phyloP scores from a whole-genome alignment of 139 green algal genomes.

The Pleodorina starrii region DNA sequence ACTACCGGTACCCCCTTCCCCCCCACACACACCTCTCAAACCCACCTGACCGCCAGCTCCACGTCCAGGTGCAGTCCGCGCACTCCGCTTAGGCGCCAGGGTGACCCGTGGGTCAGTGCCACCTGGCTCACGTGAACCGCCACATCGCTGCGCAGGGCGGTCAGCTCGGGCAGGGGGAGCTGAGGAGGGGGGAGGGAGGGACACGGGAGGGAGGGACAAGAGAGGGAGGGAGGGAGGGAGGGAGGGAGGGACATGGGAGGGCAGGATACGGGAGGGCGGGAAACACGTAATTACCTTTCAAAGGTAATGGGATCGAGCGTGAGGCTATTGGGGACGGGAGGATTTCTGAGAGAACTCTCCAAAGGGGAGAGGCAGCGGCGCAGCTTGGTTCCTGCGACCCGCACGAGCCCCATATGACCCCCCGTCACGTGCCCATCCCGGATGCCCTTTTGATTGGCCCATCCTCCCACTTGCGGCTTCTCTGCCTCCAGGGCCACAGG shows the following conservation, averaged over 20 bases:
- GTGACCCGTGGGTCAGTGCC: constrained; percentile 4
- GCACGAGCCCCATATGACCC: no score
- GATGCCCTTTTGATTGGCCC: no score
- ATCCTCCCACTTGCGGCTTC: no score
- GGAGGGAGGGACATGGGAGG: neutral
- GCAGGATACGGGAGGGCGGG: neutral
- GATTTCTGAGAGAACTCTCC: neutral
- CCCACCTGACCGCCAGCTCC: constrained; percentile 54
- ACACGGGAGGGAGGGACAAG: neutral
- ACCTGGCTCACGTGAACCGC: constrained; percentile 17
- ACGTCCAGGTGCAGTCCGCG: constrained; percentile 66
- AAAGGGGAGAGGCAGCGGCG: neutral
- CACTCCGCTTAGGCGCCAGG: constrained; percentile 51
- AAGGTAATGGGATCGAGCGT: neutral
- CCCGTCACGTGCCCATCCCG: no score
- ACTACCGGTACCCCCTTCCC: no score
- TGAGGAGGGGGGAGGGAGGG: neutral
- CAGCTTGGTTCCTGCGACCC: no score
- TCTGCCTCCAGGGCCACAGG: neutral
- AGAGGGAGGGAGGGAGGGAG: no score
- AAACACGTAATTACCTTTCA: neutral
- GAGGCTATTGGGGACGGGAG: neutral
- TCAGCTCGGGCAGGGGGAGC: constrained; percentile 59
- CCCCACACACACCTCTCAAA: neutral
- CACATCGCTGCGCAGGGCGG: constrained; percentile 41